phyloP scores from a whole-genome alignment of 306 rosid genomes.

The Hylodesmum podocarpum region DNA sequence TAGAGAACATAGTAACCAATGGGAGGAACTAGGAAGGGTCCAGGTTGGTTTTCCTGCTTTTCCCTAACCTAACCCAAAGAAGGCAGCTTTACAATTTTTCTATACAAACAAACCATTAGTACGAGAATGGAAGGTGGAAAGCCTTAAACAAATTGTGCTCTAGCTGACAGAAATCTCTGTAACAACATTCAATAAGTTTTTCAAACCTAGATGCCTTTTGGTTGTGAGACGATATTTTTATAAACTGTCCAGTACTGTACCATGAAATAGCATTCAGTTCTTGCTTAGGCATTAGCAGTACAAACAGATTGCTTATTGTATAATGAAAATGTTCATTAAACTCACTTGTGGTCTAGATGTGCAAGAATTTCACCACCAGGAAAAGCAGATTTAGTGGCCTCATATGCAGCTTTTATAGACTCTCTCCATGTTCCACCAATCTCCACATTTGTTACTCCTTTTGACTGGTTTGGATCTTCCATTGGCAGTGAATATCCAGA shows the following conservation, averaged over 20 bases:
- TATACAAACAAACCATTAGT: not conserved
- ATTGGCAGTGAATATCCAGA: slow-evolving; percentile 96
- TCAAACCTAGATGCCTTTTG: not conserved
- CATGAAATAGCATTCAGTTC: not conserved
- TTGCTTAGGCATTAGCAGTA: not conserved
- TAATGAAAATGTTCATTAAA: slow-evolving; percentile 14
- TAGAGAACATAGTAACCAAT: not conserved
- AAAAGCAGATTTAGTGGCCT: slow-evolving; percentile 74
- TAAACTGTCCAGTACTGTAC: not conserved
- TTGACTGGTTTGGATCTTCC: slow-evolving; percentile 83
- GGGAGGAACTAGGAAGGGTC: not conserved
- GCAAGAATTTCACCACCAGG: slow-evolving; percentile 93
- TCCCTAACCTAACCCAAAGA: not conserved
- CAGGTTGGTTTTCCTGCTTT: not conserved
- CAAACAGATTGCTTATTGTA: not conserved
- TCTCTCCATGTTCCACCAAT: slow-evolving; percentile 91
- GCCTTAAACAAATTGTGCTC: not conserved
- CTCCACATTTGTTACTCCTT: slow-evolving; percentile 42
- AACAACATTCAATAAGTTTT: not conserved
- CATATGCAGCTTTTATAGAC: slow-evolving; percentile 70
- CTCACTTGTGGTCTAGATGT: slow-evolving; percentile 97
- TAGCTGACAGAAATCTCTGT: not conserved
- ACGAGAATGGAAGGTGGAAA: not conserved
- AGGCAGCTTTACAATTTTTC: not conserved
- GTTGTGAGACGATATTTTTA: not conserved